These are phyloP conservation scores for Closterium sp. DNA, from an alignment of 139 green algal species.

Conservation along the genomic window DNA sequence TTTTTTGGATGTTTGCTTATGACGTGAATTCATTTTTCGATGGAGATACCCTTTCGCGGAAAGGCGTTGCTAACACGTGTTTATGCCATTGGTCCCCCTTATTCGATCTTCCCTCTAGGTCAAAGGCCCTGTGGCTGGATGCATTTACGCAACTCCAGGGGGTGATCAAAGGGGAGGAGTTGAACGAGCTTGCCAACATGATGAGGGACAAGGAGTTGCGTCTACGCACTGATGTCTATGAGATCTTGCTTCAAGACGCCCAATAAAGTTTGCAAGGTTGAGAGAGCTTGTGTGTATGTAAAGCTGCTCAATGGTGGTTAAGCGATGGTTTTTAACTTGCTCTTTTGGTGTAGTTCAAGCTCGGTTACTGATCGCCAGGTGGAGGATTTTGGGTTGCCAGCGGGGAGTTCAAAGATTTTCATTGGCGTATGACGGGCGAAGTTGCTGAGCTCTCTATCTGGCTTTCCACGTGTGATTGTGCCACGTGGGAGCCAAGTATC, in stretches of 20 bases:
- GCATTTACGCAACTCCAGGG: slow-evolving; percentile 59
- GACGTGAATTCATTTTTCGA: too few species aligned
- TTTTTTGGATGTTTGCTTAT: neutral
- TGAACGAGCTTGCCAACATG: slow-evolving; percentile 64
- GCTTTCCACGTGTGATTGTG: neutral
- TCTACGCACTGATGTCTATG: slow-evolving; percentile 70
- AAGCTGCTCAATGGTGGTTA: neutral
- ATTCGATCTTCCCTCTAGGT: slow-evolving; percentile 14
- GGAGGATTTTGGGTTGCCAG: neutral
- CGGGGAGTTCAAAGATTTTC: neutral
- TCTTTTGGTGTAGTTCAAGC: neutral
- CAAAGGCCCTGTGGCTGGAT: slow-evolving; percentile 75
- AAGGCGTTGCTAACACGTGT: too few species aligned
- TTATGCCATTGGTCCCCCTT: too few species aligned
- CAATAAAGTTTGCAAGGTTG: neutral
- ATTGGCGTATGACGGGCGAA: neutral
- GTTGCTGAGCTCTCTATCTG: neutral
- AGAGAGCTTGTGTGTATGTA: neutral
- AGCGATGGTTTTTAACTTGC: neutral
- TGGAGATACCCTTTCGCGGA: too few species aligned
- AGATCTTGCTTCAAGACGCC: slow-evolving; percentile 63
- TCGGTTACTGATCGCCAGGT: neutral
- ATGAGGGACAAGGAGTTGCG: slow-evolving; percentile 71
- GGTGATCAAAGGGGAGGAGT: slow-evolving; percentile 57
- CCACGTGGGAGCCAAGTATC: neutral